phyloP scores from a whole-genome alignment of 768 basidiomycete genomes.

The Serendipita sp. region DNA sequence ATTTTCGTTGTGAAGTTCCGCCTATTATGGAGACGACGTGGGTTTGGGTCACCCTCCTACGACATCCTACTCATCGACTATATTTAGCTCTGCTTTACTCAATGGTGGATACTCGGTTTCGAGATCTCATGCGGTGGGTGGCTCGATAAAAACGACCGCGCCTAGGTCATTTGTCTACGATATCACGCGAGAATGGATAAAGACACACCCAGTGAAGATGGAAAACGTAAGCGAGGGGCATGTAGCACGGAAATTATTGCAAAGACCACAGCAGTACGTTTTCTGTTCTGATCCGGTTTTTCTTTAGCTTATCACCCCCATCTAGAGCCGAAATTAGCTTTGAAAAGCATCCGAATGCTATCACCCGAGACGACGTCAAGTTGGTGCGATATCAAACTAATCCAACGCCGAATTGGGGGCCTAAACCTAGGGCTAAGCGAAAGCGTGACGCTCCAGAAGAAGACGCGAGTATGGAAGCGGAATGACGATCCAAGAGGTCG shows the following conservation, averaged over 20 bases:
- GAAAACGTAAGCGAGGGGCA: slow-evolving; percentile 63
- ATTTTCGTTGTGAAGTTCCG: slow-evolving; percentile 69
- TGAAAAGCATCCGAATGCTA: slow-evolving; percentile 47
- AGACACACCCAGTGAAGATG: slow-evolving; percentile 64
- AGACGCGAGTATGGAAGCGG: background rate
- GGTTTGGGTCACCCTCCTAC: slow-evolving; percentile 17
- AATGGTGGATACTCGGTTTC: slow-evolving; percentile 74
- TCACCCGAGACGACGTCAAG: slow-evolving; percentile 46
- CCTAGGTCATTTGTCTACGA: slow-evolving; percentile 56
- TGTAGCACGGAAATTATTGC: slow-evolving; percentile 51
- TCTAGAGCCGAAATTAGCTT: slow-evolving; percentile 54
- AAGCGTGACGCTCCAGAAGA: background rate
- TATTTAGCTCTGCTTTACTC: slow-evolving; percentile 64
- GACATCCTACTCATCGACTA: background rate
- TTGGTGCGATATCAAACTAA: slow-evolving; percentile 83
- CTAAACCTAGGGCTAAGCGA: slow-evolving; percentile 30
- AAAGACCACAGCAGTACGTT: slow-evolving; percentile 47
- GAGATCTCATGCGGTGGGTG: slow-evolving; percentile 76
- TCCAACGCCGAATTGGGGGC: slow-evolving; percentile 88
- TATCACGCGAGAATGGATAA: slow-evolving; percentile 72
- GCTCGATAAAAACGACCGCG: slow-evolving; percentile 84
- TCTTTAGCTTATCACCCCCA: slow-evolving; percentile 7
- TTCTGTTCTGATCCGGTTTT: slow-evolving; percentile 5
- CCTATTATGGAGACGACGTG: slow-evolving; percentile 60
- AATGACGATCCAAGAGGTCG: background rate